These are phyloP conservation scores for Erysiphe pulchra DNA, from an alignment of 2,329 filamentous ascomycete genomes.

Conservation along the genomic window DNA sequence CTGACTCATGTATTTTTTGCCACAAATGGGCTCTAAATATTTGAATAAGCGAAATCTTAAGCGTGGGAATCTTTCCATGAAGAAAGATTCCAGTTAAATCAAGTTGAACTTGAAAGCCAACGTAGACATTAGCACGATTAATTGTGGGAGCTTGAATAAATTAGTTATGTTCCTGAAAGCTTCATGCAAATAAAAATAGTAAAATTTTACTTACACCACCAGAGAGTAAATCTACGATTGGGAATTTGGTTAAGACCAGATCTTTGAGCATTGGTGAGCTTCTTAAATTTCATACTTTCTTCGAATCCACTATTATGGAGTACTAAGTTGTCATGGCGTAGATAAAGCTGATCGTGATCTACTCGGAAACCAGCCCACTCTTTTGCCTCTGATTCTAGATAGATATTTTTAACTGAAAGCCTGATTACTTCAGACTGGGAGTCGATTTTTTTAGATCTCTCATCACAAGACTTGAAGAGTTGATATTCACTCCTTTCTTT, in stretches of 20 bases:
- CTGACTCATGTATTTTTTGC: constrained; percentile 98
- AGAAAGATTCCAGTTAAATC: constrained; percentile 97
- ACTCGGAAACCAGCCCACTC: constrained; percentile 25
- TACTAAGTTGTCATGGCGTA: constrained; percentile 22
- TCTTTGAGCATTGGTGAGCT: constrained; percentile 87
- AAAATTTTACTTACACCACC: constrained; percentile 38
- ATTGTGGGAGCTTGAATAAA: constrained; percentile 33
- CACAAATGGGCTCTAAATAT: constrained; percentile 99
- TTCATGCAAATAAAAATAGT: not conserved
- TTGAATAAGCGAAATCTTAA: constrained; percentile 95
- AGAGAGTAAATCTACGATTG: constrained; percentile 91
- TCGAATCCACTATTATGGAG: constrained; percentile 19
- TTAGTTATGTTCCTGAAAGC: not conserved
- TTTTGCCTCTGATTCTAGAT: constrained; percentile 18
- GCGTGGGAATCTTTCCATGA: constrained; percentile 91
- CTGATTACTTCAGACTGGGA: constrained; percentile 4
- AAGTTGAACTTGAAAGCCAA: constrained; percentile 96
- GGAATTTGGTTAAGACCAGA: constrained; percentile 96
- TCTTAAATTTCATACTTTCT: constrained; percentile 87
- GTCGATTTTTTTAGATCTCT: constrained; percentile 9
- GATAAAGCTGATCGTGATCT: constrained; percentile 23
- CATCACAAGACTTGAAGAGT: constrained; percentile 15
- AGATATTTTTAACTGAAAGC: constrained; percentile 17
- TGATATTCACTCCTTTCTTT: constrained; percentile 15
- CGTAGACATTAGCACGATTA: constrained; percentile 89